These are phyloP conservation scores for Vigna reflexopilosa DNA, from an alignment of 306 rosid species.

Conservation along the genomic window DNA sequence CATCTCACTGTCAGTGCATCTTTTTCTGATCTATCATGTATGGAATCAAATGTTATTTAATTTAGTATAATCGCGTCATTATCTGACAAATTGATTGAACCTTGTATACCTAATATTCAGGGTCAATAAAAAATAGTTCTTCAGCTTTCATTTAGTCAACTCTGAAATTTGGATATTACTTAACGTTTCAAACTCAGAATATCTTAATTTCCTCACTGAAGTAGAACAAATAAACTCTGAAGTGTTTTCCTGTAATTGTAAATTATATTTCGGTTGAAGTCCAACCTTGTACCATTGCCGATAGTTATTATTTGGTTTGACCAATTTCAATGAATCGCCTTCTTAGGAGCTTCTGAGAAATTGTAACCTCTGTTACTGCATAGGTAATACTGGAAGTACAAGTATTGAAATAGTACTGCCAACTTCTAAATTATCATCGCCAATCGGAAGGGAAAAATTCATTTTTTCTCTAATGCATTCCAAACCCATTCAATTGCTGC, in stretches of 20 bases:
- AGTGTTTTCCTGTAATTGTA: slow-evolving; percentile 16
- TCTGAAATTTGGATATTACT: neutral
- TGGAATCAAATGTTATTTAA: neutral
- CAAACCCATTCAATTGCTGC: slow-evolving; percentile 24
- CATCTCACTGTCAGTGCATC: neutral
- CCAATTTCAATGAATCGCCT: neutral
- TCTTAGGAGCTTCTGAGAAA: slow-evolving; percentile 28
- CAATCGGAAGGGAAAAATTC: slow-evolving; percentile 36
- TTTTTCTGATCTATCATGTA: neutral
- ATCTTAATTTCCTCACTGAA: slow-evolving; percentile 6
- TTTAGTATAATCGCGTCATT: neutral
- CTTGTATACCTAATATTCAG: neutral
- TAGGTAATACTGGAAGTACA: neutral
- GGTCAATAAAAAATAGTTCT: neutral
- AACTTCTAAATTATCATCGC: neutral
- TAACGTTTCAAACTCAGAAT: slow-evolving; percentile 5
- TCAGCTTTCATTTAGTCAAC: slow-evolving; percentile 17
- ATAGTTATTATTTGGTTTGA: neutral
- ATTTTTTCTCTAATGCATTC: slow-evolving; percentile 18
- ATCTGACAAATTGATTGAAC: neutral
- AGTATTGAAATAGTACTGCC: slow-evolving; percentile 12
- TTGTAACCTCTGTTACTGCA: neutral
- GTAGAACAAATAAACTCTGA: slow-evolving; percentile 24
- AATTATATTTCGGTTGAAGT: slow-evolving; percentile 20
- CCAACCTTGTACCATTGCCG: neutral